Base-by-base conservation (phyloP, 306 rosid species). In the Citrullus colocynthis region DNA sequence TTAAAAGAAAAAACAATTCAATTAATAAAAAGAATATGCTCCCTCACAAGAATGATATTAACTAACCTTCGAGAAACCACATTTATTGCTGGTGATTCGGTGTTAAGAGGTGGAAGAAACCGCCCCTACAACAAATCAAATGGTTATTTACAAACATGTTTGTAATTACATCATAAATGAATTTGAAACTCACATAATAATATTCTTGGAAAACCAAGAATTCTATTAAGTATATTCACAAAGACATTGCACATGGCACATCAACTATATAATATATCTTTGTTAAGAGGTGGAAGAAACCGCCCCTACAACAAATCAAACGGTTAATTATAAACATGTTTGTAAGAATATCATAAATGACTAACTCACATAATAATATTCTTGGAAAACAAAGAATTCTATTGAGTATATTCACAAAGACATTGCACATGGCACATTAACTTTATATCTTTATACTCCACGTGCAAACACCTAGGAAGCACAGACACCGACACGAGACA, bases 11-110 rank as follows among this genome's bases (percentile, higher is more conserved):
- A 0, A 11, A 16, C 42, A 30, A 8, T 15, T 73, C 37, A 73
- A 34, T 15, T 28, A 30, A 72, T 20, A 51, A 73, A 10, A 51
- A 73, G 24, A 49, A 11, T 48, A 51, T 24, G 28, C 28, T 24
- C 4, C 28, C 34, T 79, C 62, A 80, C 34, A 57, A 66, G 74
- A 80, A 62, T 49, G 77, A 74, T 72, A 72, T 77, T 77, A 87
- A 82, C 24, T 58, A 48, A 95, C 98, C 97, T 95, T 84, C 88
- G 91, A 74, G 92, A 86, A 79, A 95, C 96, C 65, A 95, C 95
- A 88, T 95, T 95, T 82, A 95, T 80, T 4, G 95, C 97, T 1
- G 92, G 90, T 44, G 98, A 95, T 70, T 89, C 94, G 49, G 98
- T 90, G 81, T 74, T 84, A 17, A 95, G 90, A 65, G 98, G 82